These are phyloP conservation scores for Ramaria sp. DNA, from an alignment of 768 basidiomycete species.

Conservation along the genomic window DNA sequence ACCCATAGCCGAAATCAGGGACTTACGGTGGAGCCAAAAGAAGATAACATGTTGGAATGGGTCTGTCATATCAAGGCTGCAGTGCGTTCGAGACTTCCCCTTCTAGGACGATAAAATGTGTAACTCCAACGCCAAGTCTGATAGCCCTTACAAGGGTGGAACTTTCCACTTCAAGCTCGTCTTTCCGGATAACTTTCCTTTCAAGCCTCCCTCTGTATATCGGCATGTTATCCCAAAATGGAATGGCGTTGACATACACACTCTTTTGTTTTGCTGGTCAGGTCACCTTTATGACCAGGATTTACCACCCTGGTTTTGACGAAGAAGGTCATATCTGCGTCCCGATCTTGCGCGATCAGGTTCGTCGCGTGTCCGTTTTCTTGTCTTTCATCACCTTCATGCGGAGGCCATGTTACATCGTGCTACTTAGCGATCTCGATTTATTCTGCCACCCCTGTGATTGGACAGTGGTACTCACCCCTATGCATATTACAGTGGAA, in stretches of 20 bases:
- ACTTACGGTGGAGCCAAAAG: constrained; percentile 47
- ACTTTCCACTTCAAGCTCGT: constrained; percentile 63
- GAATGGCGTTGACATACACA: neutral
- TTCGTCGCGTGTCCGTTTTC: constrained; percentile 21
- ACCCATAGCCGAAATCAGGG: constrained; percentile 31
- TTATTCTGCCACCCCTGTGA: neutral
- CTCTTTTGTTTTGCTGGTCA: constrained; percentile 20
- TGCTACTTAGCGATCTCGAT: neutral
- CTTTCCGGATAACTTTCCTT: constrained; percentile 77
- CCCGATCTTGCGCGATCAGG: constrained; percentile 75
- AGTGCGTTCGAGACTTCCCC: constrained; percentile 31
- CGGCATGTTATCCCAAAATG: neutral
- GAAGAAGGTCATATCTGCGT: constrained; percentile 83
- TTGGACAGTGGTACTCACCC: neutral
- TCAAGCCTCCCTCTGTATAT: constrained; percentile 72
- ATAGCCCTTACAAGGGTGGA: constrained; percentile 77
- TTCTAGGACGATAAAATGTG: neutral
- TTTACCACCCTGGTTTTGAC: constrained; percentile 86
- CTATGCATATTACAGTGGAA: constrained; percentile 52
- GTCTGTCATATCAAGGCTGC: constrained; percentile 65
- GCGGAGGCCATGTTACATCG: neutral
- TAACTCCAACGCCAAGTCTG: constrained; percentile 31
- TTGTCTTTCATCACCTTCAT: constrained; percentile 1
- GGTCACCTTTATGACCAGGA: constrained; percentile 79
- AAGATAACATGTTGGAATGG: constrained; percentile 71